A percentile compares a stretch with the other conserved stretches of the same genome.
phyloP scores from a whole-genome alignment of 306 rosid genomes.

The Phaseolus lunatus region DNA sequence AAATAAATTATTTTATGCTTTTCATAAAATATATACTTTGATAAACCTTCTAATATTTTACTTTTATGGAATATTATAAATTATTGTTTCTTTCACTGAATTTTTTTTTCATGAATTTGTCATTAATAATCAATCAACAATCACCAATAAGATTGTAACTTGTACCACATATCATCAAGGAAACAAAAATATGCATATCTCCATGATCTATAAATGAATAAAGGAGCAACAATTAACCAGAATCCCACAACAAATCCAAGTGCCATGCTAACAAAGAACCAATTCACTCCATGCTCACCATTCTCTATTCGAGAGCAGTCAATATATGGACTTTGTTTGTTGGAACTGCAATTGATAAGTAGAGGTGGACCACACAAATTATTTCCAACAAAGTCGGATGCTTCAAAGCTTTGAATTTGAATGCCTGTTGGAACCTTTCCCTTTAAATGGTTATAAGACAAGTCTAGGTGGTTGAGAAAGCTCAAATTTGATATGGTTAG shows the following conservation, averaged over 20 bases:
- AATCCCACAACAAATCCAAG: constrained; percentile 42
- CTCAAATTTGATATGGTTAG: constrained; percentile 27
- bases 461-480: constrained; percentile 37
- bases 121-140: no score
- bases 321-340: no score
- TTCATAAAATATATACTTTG: no score
- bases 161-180: background rate
- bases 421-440: constrained; percentile 46
- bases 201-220: constrained; percentile 21
- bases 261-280: constrained; percentile 29
- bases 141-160: no score
- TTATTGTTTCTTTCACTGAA: no score
- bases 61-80: no score
- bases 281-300: background rate
- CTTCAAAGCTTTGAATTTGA: constrained; percentile 45
- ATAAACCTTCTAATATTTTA: no score
- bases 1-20: no score
- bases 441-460: constrained; percentile 45
- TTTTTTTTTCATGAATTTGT: no score
- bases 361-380: constrained; percentile 41
- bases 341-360: background rate
- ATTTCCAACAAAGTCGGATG: constrained; percentile 41
- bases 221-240: constrained; percentile 34
- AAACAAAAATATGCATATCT: constrained; percentile 14
- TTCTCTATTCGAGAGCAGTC: no score